Conservation (phyloP, 2,329 filamentous ascomycete species). For the Proliferodiscus dingleyae region DNA sequence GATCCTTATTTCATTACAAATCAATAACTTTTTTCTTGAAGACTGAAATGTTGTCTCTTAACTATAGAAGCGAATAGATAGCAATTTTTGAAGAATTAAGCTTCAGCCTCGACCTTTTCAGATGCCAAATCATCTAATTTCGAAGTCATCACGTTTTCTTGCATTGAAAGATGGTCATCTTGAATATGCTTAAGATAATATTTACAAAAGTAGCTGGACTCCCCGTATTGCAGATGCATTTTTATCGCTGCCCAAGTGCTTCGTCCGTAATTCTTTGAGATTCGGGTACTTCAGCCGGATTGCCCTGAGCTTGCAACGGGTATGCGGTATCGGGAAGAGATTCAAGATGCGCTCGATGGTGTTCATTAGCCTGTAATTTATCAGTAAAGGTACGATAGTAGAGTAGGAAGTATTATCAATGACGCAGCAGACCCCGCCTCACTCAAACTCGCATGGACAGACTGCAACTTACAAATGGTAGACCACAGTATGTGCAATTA, state of each 20-base stretch:
- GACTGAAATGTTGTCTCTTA: too few relatives aligned
- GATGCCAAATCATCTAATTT: too few relatives aligned
- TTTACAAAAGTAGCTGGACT: slow-evolving; percentile 18
- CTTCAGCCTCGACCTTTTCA: too few relatives aligned
- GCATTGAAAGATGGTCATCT: too few relatives aligned
- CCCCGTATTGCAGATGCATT: slow-evolving; percentile 2
- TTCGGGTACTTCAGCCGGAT: slow-evolving; percentile 54
- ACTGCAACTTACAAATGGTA: slow-evolving; percentile 71
- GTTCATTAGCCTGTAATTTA: slow-evolving; percentile 71
- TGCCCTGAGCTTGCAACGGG: slow-evolving; percentile 62
- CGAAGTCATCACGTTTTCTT: too few relatives aligned
- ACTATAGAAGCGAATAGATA: too few relatives aligned
- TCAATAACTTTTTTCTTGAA: too few relatives aligned
- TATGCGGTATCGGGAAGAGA: slow-evolving; percentile 76
- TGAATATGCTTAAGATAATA: slow-evolving; percentile 20
- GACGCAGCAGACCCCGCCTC: background rate
- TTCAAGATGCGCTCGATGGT: slow-evolving; percentile 79
- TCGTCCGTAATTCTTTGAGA: slow-evolving; percentile 54
- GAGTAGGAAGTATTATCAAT: background rate
- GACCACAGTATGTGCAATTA: slow-evolving; percentile 85
- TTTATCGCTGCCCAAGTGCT: slow-evolving; percentile 55
- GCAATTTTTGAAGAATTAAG: too few relatives aligned
- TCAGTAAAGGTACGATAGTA: slow-evolving; percentile 10
- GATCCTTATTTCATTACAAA: too few relatives aligned
- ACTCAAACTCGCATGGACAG: slow-evolving; percentile 7